phyloP scores from a whole-genome alignment of 139 green algal species.

The Edaphochlamys debaryana region DNA sequence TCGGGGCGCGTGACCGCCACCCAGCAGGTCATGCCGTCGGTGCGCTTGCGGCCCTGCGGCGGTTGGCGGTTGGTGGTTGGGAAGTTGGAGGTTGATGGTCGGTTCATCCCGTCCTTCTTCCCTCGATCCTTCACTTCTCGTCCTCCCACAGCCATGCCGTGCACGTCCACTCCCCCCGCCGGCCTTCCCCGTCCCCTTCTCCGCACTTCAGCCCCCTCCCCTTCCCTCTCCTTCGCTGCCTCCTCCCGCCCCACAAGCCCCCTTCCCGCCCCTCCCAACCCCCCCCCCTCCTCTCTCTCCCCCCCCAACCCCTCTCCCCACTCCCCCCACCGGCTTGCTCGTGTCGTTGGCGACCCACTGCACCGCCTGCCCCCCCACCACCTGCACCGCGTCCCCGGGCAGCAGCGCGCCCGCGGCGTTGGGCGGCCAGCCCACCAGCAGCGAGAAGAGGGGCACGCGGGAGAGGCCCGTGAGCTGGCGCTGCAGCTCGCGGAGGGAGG shows the following conservation, averaged over 20 bases:
- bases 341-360: constrained; percentile 43
- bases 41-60: constrained; percentile 40
- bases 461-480: neutral
- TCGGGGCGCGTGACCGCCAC: constrained; percentile 48
- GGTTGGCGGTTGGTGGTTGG: too few species aligned
- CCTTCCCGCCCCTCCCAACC: too few species aligned
- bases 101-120: too few species aligned
- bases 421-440: neutral
- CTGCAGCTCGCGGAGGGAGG: neutral
- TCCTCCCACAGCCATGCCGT: too few species aligned
- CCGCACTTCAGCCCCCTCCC: too few species aligned
- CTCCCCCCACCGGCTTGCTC: constrained; percentile 43
- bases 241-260: too few species aligned
- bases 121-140: too few species aligned
- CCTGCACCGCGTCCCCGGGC: constrained; percentile 44
- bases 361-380: constrained; percentile 33
- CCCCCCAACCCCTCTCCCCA: neutral
- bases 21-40: constrained; percentile 36
- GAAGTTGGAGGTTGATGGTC: too few species aligned
- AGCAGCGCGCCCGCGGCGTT: constrained; percentile 26
- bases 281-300: too few species aligned
- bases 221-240: too few species aligned
- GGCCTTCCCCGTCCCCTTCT: too few species aligned
- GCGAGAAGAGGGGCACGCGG: neutral
- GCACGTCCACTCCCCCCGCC: too few species aligned